phyloP scores from a whole-genome alignment of 2,329 filamentous ascomycete species.

The Penicillium sclerotigenum region DNA sequence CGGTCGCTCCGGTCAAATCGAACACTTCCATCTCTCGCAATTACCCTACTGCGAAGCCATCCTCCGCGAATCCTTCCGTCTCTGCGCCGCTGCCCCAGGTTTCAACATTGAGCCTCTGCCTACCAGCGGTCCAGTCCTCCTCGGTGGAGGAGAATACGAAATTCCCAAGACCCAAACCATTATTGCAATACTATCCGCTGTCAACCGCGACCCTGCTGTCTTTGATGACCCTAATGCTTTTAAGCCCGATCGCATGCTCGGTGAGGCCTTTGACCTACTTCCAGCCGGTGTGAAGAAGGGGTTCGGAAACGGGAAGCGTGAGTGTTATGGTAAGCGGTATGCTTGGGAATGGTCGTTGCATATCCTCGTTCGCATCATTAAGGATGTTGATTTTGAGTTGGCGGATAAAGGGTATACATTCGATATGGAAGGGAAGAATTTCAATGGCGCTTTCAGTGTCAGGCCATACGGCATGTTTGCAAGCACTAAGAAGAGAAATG shows the following conservation, averaged over 20 bases:
- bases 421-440: constrained; percentile 15
- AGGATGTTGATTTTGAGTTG: constrained; percentile 66
- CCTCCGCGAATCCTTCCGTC: constrained; percentile 62
- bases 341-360: constrained; percentile 71
- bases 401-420: constrained; percentile 52
- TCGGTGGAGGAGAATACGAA: constrained; percentile 60
- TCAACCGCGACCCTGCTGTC: constrained; percentile 62
- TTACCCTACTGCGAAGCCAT: constrained; percentile 62
- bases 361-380: constrained; percentile 60
- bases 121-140: constrained; percentile 46
- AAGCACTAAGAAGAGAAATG: neutral
- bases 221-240: constrained; percentile 65
- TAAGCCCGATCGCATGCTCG: constrained; percentile 68
- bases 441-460: constrained; percentile 44
- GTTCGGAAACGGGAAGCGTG: constrained; percentile 69
- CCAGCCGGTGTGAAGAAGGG: constrained; percentile 64
- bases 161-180: constrained; percentile 55
- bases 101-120: constrained; percentile 54
- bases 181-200: constrained; percentile 51
- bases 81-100: constrained; percentile 57
- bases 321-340: constrained; percentile 69
- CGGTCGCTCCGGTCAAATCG: constrained; percentile 14
- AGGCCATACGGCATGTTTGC: constrained; percentile 10
- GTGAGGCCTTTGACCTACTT: constrained; percentile 64
- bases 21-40: constrained; percentile 11